Evolutionary conservation across 768 basidiomycete genomes (phyloP), one percentile per base, ranked within the genome.

Genomic region (Guyanaporus albipodus): DNA sequence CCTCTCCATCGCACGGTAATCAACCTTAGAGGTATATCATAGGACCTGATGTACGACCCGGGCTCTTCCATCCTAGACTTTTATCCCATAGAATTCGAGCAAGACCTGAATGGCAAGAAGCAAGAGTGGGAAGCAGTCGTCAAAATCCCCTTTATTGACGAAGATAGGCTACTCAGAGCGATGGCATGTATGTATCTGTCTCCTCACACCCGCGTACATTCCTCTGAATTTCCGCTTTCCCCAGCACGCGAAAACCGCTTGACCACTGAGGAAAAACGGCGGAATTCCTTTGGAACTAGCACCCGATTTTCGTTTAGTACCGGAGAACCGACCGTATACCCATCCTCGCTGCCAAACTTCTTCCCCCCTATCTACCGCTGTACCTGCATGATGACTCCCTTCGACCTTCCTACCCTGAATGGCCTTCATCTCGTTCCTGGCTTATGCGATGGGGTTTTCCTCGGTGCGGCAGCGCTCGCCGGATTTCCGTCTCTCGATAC

Each of bases 51-150:
- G 95, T 82, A 74, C 52, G 82, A 85, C 53, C 67, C 80, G 2
- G 83, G 77, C 50, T 98, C 95, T 3, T 79, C 91, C 0, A 96
- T 99, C 56, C 63, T 91, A 38, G 91, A 95, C 61, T 98, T 98
- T 72, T 99, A 99, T 64, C 96, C 96, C 3, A 54, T 73, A 14
- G 84, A 92, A 42, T 98, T 98, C 55, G 92, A 91, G 54, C 82
- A 79, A 54, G 96, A 99, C 70, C 68, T 96, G 61, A 98, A 99
- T 56, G 96, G 96, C 26, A 99, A 99, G 78, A 98, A 93, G 64
- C 85, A 87, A 56, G 95, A 97, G 21, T 99, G 96, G 96, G 96
- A 99, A 66, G 95, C 96, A 0, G 81, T 98, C 41, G 92, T 99
- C 44, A 98, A 98, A 71, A 97, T 99, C 55, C 96, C 96, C 0